Conservation (phyloP, 2,329 filamentous ascomycete species). For the Nemania diffusa region DNA sequence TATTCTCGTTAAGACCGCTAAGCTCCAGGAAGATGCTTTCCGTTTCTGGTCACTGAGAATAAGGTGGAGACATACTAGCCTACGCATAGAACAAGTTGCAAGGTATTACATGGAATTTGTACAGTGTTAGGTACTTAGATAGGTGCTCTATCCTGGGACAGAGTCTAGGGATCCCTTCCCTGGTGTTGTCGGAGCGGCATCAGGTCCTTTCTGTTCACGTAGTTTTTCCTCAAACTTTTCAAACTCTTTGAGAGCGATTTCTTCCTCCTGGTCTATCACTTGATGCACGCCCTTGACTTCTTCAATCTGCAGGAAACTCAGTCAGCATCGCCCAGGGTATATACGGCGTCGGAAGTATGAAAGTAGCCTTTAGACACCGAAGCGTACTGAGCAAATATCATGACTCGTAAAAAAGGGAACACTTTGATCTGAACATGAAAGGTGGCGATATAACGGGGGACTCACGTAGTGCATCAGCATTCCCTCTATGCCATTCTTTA, state of each 20-base stretch:
- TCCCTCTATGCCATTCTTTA: slow-evolving; percentile 97
- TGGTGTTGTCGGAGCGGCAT: slow-evolving; percentile 51
- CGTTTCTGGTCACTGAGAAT: slow-evolving; percentile 14
- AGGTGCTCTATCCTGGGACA: slow-evolving; percentile 48
- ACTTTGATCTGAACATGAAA: neutral
- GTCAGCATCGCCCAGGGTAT: slow-evolving; percentile 44
- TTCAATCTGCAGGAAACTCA: slow-evolving; percentile 73
- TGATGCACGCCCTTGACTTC: slow-evolving; percentile 94
- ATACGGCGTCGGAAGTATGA: neutral
- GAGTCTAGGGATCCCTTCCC: slow-evolving; percentile 55
- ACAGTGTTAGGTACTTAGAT: slow-evolving; percentile 16
- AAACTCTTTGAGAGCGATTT: slow-evolving; percentile 87
- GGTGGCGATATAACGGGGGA: slow-evolving; percentile 43
- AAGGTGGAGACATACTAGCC: slow-evolving; percentile 9
- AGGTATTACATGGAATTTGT: slow-evolving; percentile 29
- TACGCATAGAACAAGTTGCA: slow-evolving; percentile 6
- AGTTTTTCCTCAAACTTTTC: slow-evolving; percentile 92
- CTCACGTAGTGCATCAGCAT: slow-evolving; percentile 97
- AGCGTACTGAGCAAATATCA: neutral
- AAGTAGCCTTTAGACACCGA: slow-evolving; percentile 9
- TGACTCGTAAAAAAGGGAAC: slow-evolving; percentile 2
- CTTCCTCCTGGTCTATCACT: slow-evolving; percentile 90
- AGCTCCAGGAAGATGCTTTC: slow-evolving; percentile 9
- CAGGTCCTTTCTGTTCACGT: slow-evolving; percentile 62
- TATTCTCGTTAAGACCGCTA: slow-evolving; percentile 17